These are phyloP conservation scores for Persicaria tinctoria DNA, from an alignment of 148 eudicot species.

Conservation along the genomic window DNA sequence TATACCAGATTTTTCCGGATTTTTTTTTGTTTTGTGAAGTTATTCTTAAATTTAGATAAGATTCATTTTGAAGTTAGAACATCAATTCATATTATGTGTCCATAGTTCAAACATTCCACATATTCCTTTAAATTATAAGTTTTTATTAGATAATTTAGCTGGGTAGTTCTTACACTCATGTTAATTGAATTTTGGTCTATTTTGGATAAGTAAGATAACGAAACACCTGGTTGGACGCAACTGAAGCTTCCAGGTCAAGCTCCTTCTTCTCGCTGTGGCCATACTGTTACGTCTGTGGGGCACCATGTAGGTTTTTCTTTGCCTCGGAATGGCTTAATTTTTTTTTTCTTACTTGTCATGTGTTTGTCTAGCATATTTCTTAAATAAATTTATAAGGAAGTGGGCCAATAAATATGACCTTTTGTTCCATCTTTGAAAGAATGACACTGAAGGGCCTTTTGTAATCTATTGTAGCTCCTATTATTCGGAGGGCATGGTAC, in stretches of 20 bases:
- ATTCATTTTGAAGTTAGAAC: too few relatives aligned
- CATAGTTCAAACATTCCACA: too few relatives aligned
- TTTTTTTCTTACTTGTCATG: background rate
- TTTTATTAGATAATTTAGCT: background rate
- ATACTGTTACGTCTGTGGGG: constrained; percentile 86
- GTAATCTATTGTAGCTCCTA: constrained; percentile 41
- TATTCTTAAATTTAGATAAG: too few relatives aligned
- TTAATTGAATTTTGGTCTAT: constrained; percentile 14
- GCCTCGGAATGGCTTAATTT: background rate
- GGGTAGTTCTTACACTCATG: background rate
- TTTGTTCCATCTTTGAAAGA: background rate
- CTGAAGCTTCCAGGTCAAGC: constrained; percentile 99
- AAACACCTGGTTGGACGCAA: constrained; percentile 97
- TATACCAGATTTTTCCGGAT: too few relatives aligned
- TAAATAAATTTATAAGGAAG: background rate
- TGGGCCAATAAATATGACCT: background rate
- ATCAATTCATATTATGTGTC: too few relatives aligned
- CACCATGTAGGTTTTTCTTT: constrained; percentile 51
- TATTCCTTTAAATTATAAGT: background rate
- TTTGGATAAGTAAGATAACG: constrained; percentile 91
- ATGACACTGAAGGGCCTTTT: background rate
- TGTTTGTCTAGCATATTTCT: background rate
- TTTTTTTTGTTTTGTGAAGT: too few relatives aligned
- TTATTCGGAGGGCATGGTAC: constrained; percentile 98
- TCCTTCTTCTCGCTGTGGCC: constrained; percentile 92